Base-by-base conservation (phyloP, 1,284 basidiomycete genomes). In the Trichosporon ovoides region DNA sequence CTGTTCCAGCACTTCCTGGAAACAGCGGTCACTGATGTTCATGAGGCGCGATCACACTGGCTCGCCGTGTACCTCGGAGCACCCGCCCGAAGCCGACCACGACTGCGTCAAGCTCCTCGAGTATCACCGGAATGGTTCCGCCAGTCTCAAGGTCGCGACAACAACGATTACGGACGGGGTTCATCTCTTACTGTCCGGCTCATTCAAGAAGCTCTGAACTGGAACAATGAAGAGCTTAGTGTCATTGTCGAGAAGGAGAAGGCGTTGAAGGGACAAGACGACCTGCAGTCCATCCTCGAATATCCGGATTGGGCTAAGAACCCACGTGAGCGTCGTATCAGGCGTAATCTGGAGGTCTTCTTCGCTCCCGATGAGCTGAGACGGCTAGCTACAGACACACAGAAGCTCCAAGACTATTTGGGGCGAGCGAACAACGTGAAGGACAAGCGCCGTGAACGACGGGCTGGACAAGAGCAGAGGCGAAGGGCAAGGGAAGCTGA, bases 111-210 rank as follows among this genome's bases (percentile, higher is more conserved):
- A 5, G 54, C 62, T 0, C 28, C 20, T 3, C 43, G 62, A 10
- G 36, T 60, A 7, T 38, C 53, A 6, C 58, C 62, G 10, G 62
- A 63, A 12, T 63, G 62, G 62, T 60, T 60, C 56, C 56, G 51
- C 5, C 22, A 28, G 7, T 56, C 38, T 1, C 52, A 60, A 9
- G 56, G 38, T 3, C 35, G 38, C 22, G 43, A 57, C 38, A 20
- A 40, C 14, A 6, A 18, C 34, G 19, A 49, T 14, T 37, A 50
- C 19, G 33, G 24, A 4, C 19, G 43, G 22, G 38, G 56, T 14
- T 40, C 59, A 0, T 16, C 3, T 7, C 59, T 53, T 4, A 38
- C 50, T 12, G 37, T 24, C 2, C 20, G 10, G 3, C 22, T 50
- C 7, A 48, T 57, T 16, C 19, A 37, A 7, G 16, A 34, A n/a